phyloP scores from a whole-genome alignment of 768 basidiomycete species.

The Leccinum broughii region DNA sequence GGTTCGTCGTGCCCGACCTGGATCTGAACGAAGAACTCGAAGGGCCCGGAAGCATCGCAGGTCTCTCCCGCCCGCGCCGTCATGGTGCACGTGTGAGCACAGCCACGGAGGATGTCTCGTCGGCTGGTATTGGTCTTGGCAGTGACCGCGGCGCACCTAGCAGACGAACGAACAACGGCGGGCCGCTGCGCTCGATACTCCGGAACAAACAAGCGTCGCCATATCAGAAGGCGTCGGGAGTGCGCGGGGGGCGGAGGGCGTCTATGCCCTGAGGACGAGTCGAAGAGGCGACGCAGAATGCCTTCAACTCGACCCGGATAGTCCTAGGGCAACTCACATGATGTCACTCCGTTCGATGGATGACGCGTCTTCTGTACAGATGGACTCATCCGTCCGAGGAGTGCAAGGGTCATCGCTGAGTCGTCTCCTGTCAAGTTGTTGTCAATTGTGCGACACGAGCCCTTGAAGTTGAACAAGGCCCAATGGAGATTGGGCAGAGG shows the following conservation, averaged over 20 bases:
- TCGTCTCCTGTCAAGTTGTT: background rate
- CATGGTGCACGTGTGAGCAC: background rate
- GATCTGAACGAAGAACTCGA: constrained; percentile 4
- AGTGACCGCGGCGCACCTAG: background rate
- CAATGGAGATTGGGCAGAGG: background rate
- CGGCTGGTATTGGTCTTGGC: background rate
- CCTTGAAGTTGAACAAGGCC: background rate
- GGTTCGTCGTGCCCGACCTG: constrained; percentile 11
- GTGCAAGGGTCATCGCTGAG: background rate
- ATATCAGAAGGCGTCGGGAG: constrained; percentile 6
- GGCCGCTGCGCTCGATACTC: constrained; percentile 15
- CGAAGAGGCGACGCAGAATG: background rate
- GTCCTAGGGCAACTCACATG: background rate
- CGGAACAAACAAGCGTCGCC: constrained; percentile 14
- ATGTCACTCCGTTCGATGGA: background rate
- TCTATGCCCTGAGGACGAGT: constrained; percentile 4
- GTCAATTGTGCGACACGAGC: background rate
- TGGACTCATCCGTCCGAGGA: background rate
- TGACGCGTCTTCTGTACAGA: background rate
- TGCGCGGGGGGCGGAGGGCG: background rate
- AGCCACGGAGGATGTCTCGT: background rate
- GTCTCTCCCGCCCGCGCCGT: background rate
- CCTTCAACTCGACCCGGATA: background rate
- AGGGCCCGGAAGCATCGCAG: background rate
- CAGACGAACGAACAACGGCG: background rate